A percentile compares a stretch with the other conserved stretches of the same genome.
phyloP scores from a whole-genome alignment of 352 stramenopile species.

The Pythium brachiatum region DNA sequence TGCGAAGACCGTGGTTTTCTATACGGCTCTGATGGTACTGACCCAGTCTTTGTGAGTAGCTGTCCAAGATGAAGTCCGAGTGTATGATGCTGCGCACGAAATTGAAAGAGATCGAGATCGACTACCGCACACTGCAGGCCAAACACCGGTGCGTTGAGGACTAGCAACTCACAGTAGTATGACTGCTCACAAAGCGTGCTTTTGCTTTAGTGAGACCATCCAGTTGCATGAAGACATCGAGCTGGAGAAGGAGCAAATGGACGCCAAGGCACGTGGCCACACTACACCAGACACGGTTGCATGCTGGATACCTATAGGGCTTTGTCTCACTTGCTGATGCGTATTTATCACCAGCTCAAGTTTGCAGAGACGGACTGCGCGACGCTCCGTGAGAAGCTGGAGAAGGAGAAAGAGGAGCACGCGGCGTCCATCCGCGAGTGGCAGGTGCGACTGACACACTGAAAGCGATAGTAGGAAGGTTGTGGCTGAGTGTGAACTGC shows the following conservation, averaged over 20 bases:
- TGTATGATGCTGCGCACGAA: conserved; percentile 61
- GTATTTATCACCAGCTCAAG: conserved; percentile 47
- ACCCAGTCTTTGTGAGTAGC: conserved; percentile 25
- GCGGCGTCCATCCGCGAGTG: conserved; percentile 35
- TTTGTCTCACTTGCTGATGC: too few species aligned
- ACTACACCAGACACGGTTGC: neutral
- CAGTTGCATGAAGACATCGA: conserved; percentile 71
- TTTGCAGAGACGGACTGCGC: conserved; percentile 68
- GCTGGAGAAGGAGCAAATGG: conserved; percentile 61
- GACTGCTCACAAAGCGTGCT: conserved; percentile 5
- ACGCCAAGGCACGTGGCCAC: conserved; percentile 47
- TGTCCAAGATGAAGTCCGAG: conserved; percentile 67
- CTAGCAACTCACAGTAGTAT: neutral
- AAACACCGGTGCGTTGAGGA: conserved; percentile 52
- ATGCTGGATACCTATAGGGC: neutral
- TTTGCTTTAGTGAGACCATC: conserved; percentile 27
- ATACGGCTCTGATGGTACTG: neutral
- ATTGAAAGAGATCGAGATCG: conserved; percentile 74
- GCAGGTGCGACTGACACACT: conserved; percentile 35
- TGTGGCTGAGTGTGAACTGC: too few species aligned
- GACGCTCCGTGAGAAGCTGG: conserved; percentile 47
- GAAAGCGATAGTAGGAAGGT: too few species aligned
- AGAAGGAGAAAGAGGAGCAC: conserved; percentile 62
- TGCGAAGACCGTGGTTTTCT: conserved; percentile 12
- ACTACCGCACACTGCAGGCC: conserved; percentile 68